Evolutionary conservation across 2,329 filamentous ascomycete species (phyloP).

Genomic region (Thelonectria blattea): DNA sequence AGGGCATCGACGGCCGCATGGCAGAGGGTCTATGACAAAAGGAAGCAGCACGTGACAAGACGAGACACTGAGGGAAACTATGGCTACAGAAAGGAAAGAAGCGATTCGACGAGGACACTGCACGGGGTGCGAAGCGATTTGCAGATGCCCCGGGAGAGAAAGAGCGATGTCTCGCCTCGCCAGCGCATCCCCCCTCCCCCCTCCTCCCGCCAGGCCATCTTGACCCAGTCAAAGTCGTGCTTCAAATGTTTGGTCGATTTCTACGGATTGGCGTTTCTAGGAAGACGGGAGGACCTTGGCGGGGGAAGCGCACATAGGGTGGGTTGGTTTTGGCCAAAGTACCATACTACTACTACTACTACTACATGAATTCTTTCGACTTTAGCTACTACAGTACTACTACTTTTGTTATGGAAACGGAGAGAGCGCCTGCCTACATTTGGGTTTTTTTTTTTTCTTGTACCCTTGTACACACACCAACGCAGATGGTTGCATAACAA

Average conservation of each 20-base stretch:
- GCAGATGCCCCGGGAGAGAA: not conserved
- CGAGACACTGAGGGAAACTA: slow-evolving; percentile 8
- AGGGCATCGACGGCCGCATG: slow-evolving; percentile 44
- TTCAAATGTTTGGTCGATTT: slow-evolving; percentile 27
- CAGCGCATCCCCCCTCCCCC: slow-evolving; percentile 1
- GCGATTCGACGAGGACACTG: slow-evolving; percentile 11
- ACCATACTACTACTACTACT: slow-evolving; percentile 9
- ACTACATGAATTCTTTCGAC: slow-evolving; percentile 23
- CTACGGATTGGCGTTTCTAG: slow-evolving; percentile 36
- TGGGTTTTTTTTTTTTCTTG: not conserved
- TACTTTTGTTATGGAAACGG: slow-evolving; percentile 24
- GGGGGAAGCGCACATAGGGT: slow-evolving; percentile 3
- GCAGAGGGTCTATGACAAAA: slow-evolving; percentile 36
- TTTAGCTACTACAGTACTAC: slow-evolving; percentile 22
- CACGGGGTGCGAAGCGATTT: slow-evolving; percentile 9
- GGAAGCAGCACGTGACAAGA: slow-evolving; percentile 3
- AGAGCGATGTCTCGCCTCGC: no score
- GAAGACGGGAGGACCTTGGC: slow-evolving; percentile 23
- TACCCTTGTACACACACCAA: not conserved
- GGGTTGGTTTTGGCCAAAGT: slow-evolving; percentile 26
- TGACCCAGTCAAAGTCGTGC: slow-evolving; percentile 9
- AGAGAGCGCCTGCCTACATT: slow-evolving; percentile 24
- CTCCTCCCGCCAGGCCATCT: slow-evolving; percentile 5
- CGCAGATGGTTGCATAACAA: not conserved
- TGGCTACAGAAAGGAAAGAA: slow-evolving; percentile 5